Conservation (phyloP, 2,329 filamentous ascomycete genomes). For the Fusarium poae region DNA sequence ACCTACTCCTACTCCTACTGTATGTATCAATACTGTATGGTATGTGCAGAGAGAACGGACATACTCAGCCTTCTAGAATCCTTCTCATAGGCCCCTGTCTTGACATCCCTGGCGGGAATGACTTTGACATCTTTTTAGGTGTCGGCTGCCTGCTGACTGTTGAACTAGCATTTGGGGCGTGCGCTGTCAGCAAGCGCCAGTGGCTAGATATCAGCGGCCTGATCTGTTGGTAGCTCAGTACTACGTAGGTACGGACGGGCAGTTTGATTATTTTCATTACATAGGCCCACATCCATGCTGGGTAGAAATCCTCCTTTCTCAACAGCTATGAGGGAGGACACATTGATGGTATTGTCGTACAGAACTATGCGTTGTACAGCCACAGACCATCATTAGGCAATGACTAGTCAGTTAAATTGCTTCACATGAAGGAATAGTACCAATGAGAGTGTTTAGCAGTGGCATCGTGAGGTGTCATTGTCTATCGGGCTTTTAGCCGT, state of each 20-base stretch:
- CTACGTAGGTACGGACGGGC: too few relatives aligned
- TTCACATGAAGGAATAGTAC: constrained; percentile 23
- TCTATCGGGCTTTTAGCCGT: constrained; percentile 23
- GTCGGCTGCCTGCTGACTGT: constrained; percentile 23
- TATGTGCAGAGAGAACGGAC: too few relatives aligned
- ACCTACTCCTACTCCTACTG: too few relatives aligned
- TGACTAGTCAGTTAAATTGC: constrained; percentile 33
- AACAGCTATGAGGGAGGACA: constrained; percentile 3
- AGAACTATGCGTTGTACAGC: constrained; percentile 10
- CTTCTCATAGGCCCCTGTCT: constrained; percentile 38
- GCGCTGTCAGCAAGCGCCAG: constrained; percentile 30
- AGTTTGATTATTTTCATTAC: constrained; percentile 36
- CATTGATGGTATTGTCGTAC: constrained; percentile 22
- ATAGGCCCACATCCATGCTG: constrained; percentile 20
- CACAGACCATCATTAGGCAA: constrained; percentile 3
- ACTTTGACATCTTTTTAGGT: constrained; percentile 36
- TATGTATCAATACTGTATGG: too few relatives aligned
- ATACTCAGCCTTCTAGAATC: constrained; percentile 48
- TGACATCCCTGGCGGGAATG: constrained; percentile 34
- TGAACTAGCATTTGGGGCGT: constrained; percentile 23
- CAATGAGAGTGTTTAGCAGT: constrained; percentile 14
- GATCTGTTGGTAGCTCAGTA: constrained; percentile 15
- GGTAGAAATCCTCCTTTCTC: constrained; percentile 25
- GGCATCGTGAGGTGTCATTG: constrained; percentile 9
- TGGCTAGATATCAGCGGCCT: constrained; percentile 16